Percentiles rank a stretch among this genome's conserved stretches.
Conservation (phyloP, 140 eudicot genomes). For the Senecio squalidus region DNA sequence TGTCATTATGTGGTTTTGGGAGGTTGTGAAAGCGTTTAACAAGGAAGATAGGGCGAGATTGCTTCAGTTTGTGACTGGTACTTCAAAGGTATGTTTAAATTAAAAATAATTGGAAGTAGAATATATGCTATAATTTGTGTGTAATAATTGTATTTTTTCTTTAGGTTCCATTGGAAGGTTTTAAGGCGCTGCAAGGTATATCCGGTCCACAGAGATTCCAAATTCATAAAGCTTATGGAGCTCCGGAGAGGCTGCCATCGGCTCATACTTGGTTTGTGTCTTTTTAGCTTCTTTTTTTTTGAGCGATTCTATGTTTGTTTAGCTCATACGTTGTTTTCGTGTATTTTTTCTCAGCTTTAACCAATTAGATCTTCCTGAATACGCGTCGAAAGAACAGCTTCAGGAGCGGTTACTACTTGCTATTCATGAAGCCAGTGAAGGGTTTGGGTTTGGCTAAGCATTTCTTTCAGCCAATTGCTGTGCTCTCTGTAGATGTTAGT, state of each 20-base stretch:
- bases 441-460: conserved; percentile 88
- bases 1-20: conserved; percentile 95
- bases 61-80: conserved; percentile 96
- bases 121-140: too few relatives aligned
- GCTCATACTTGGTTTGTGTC: conserved; percentile 93
- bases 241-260: conserved; percentile 95
- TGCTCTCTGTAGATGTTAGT: conserved; percentile 49
- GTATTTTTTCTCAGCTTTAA: conserved; percentile 51
- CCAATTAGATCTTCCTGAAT: conserved; percentile 97
- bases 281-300: background rate
- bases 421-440: conserved; percentile 99
- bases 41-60: conserved; percentile 96
- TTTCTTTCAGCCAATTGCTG: conserved; percentile 20
- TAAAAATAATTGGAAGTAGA: too few relatives aligned
- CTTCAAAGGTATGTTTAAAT: conserved; percentile 97
- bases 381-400: conserved; percentile 88
- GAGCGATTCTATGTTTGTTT: background rate
- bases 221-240: conserved; percentile 97
- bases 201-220: conserved; percentile 97
- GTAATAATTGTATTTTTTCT: background rate
- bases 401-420: conserved; percentile 89
- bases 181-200: conserved; percentile 93
- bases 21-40: conserved; percentile 76
- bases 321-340: background rate
- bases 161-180: conserved; percentile 96